Evolutionary conservation across 2,329 filamentous ascomycete genomes (phyloP), one percentile per base, ranked within the genome.

Genomic region (Colletotrichum karsti): DNA sequence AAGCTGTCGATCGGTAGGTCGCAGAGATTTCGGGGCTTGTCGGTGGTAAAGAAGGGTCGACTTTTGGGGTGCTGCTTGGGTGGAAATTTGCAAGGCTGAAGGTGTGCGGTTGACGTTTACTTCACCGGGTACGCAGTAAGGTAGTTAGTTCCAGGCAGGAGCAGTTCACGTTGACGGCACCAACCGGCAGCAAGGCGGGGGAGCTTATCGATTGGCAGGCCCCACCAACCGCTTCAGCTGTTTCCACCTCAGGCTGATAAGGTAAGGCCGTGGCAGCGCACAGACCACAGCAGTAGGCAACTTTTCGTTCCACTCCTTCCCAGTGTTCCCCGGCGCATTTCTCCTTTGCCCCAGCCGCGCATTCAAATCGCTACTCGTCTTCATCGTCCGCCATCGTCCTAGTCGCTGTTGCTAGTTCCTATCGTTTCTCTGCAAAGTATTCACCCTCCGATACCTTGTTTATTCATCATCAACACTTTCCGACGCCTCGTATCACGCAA

Each of bases 121-220:
- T 35, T 35, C 33, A 35, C 12, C n/a, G n/a, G n/a, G n/a, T n/a
- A n/a, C n/a, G n/a, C n/a, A n/a, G n/a, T n/a, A n/a, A n/a, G n/a
- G n/a, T n/a, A n/a, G n/a, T n/a, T n/a, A 46, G 26, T 54, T 53
- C 53, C 28, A 56, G 59, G 50, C 48, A 66, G 61, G 42, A 58
- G 42, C 50, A 35, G 42, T n/a, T n/a, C n/a, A n/a, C n/a, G n/a
- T 54, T 58, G 42, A 51, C 54, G 51, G 50, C 22, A 30, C 33
- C 15, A n/a, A n/a, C 33, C 33, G n/a, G n/a, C 41, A 37, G 28
- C 22, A 42, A 70, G 58, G 67, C 63, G 58, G 68, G 68, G 54
- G 54, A 64, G 59, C 68, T 70, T 70, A 70, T 70, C 68, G 65
- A 69, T 70, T 69, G 60, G 68, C 24, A 7, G 20, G 55, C 24